These are phyloP conservation scores for Knoxdaviesia capensis DNA, from an alignment of 2,329 filamentous ascomycete species.

Conservation along the genomic window DNA sequence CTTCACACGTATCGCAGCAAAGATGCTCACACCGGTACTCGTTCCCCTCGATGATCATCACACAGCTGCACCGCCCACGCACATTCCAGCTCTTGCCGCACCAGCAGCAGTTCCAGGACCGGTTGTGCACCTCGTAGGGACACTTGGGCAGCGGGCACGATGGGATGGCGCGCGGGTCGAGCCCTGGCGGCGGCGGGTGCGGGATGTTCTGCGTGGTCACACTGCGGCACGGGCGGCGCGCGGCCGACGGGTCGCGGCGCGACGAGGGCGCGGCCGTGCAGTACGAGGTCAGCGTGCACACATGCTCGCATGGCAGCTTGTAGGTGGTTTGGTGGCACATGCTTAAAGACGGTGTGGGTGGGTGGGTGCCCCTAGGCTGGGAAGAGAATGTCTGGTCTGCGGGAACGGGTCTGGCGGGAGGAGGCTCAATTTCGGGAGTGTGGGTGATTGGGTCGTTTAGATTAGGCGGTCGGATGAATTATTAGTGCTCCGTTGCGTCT, in stretches of 20 bases:
- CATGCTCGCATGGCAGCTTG: constrained; percentile 29
- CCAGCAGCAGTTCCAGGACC: constrained; percentile 35
- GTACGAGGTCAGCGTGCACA: constrained; percentile 22
- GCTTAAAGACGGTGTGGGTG: not conserved
- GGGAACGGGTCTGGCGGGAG: too few relatives aligned
- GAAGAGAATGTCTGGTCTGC: not conserved
- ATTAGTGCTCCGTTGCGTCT: too few relatives aligned
- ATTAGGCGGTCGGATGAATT: too few relatives aligned
- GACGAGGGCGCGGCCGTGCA: constrained; percentile 19
- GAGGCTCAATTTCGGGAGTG: too few relatives aligned
- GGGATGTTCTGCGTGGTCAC: constrained; percentile 21
- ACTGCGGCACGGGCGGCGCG: constrained; percentile 20
- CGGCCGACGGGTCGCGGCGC: constrained; percentile 7
- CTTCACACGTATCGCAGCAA: constrained; percentile 28
- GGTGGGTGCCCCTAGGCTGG: constrained; percentile 1
- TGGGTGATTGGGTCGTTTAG: too few relatives aligned
- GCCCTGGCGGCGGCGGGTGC: constrained; percentile 26
- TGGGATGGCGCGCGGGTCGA: constrained; percentile 13
- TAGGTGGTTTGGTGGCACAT: constrained; percentile 32
- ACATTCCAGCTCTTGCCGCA: constrained; percentile 32
- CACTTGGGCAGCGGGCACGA: constrained; percentile 25
- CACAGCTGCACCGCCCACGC: constrained; percentile 26
- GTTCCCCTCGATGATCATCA: constrained; percentile 30
- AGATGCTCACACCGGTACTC: constrained; percentile 31
- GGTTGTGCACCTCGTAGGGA: constrained; percentile 26